Conservation (phyloP, 192 early-diverging fungal species). For the Pecoramyces ruminantium region DNA sequence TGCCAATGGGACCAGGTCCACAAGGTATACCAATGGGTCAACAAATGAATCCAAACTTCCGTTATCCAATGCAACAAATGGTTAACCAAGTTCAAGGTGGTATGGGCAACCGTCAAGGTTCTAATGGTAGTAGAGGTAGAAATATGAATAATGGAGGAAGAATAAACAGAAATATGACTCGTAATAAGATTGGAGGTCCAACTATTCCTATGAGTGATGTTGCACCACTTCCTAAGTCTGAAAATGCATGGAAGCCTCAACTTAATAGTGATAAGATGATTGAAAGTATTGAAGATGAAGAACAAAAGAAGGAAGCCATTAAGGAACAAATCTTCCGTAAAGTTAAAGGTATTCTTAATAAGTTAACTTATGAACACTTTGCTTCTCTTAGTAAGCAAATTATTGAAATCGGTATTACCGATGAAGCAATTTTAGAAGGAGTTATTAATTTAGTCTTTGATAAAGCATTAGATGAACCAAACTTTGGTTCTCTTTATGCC, state of each 20-base stretch:
- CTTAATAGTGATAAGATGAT: neutral
- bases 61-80: neutral
- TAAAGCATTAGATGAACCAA: slow-evolving; percentile 86
- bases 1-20: neutral
- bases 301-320: slow-evolving; percentile 9
- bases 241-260: slow-evolving; percentile 54
- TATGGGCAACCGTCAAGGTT: neutral
- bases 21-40: neutral
- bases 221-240: slow-evolving; percentile 59
- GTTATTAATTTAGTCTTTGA: slow-evolving; percentile 81
- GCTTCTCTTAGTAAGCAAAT: slow-evolving; percentile 70
- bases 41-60: neutral
- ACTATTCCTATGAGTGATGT: slow-evolving; percentile 11
- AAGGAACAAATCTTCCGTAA: slow-evolving; percentile 53
- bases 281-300: neutral
- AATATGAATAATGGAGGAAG: neutral
- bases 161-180: neutral
- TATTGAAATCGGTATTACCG: slow-evolving; percentile 47
- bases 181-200: neutral
- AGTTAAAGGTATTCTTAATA: slow-evolving; percentile 84
- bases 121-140: neutral
- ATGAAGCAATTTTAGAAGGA: slow-evolving; percentile 55
- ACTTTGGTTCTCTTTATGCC: slow-evolving; percentile 80
- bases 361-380: slow-evolving; percentile 92
- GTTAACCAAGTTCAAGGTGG: neutral